These are phyloP conservation scores for Neurospora africana DNA, from an alignment of 495 filamentous ascomycete genomes.

Conservation along the genomic window DNA sequence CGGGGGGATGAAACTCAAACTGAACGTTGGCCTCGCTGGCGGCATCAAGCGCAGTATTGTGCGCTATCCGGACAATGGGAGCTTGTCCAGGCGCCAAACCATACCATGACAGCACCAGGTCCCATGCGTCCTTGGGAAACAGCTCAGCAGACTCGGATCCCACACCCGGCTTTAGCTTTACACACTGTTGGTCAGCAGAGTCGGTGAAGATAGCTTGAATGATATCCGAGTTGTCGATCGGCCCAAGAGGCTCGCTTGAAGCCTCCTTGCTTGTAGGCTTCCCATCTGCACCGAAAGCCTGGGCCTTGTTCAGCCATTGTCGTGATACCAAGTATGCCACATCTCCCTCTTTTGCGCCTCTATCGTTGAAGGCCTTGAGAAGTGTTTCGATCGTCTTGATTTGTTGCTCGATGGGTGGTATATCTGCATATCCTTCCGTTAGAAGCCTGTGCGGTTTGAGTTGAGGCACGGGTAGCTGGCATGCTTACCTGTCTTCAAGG, in stretches of 20 bases:
- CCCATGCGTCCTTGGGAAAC: slow-evolving; percentile 70
- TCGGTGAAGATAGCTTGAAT: slow-evolving; percentile 39
- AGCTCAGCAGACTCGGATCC: slow-evolving; percentile 63
- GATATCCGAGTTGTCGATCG: slow-evolving; percentile 78
- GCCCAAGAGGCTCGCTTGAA: slow-evolving; percentile 56
- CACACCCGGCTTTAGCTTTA: slow-evolving; percentile 67
- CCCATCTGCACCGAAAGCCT: slow-evolving; percentile 51
- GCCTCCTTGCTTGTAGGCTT: slow-evolving; percentile 48
- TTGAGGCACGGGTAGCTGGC: neutral
- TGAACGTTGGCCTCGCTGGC: slow-evolving; percentile 52
- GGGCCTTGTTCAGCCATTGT: slow-evolving; percentile 66
- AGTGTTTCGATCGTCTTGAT: slow-evolving; percentile 60
- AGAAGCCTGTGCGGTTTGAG: neutral
- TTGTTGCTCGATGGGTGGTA: slow-evolving; percentile 66
- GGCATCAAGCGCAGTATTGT: slow-evolving; percentile 56
- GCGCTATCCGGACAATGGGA: slow-evolving; percentile 63
- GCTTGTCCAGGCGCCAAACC: slow-evolving; percentile 60
- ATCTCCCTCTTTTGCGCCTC: slow-evolving; percentile 53
- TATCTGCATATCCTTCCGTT: slow-evolving; percentile 8
- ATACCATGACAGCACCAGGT: slow-evolving; percentile 72
- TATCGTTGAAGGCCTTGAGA: slow-evolving; percentile 37
- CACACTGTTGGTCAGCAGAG: slow-evolving; percentile 44
- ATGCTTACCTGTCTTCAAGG: slow-evolving; percentile 16
- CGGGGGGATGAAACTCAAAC: slow-evolving; percentile 75
- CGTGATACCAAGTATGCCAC: slow-evolving; percentile 69